Percentiles rank a stretch among this genome's conserved stretches.
Conservation (phyloP, 2,329 filamentous ascomycete species). For the Rhinocladiella mackenziei region DNA sequence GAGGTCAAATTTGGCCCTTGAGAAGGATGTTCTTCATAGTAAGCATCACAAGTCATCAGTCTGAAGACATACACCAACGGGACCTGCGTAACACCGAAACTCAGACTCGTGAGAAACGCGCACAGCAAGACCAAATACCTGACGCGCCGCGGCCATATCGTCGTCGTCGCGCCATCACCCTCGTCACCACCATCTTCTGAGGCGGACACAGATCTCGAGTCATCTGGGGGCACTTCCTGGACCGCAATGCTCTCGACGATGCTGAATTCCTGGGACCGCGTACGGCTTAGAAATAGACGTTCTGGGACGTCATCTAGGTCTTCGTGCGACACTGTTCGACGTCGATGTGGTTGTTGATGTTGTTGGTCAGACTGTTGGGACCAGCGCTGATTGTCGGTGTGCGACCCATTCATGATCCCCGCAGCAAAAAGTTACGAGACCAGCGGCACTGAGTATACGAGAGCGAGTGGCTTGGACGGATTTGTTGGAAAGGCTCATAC, state of each 20-base stretch:
- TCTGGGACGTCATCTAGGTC: conserved; percentile 17
- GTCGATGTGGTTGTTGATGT: not conserved
- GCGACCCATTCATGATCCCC: not conserved
- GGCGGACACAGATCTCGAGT: conserved; percentile 4
- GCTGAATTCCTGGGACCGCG: conserved; percentile 21
- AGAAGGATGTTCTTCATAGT: conserved; percentile 56
- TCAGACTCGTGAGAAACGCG: conserved; percentile 56
- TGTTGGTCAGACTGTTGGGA: conserved; percentile 5
- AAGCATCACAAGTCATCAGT: conserved; percentile 67
- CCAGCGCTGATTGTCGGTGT: not conserved
- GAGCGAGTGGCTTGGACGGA: no score
- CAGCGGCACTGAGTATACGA: no score
- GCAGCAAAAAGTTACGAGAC: no score
- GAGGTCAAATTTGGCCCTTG: not conserved
- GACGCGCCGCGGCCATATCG: conserved; percentile 17
- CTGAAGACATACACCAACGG: conserved; percentile 62
- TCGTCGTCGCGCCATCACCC: not conserved
- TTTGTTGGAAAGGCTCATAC: no score
- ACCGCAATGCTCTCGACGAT: conserved; percentile 22
- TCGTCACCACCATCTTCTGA: not conserved
- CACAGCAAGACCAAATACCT: conserved; percentile 44
- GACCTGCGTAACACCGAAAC: conserved; percentile 50
- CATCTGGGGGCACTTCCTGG: conserved; percentile 16
- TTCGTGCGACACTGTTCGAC: not conserved
- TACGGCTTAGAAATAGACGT: conserved; percentile 21